Conservation (phyloP, 805 yeast genomes). For the Starmerella sp. region DNA sequence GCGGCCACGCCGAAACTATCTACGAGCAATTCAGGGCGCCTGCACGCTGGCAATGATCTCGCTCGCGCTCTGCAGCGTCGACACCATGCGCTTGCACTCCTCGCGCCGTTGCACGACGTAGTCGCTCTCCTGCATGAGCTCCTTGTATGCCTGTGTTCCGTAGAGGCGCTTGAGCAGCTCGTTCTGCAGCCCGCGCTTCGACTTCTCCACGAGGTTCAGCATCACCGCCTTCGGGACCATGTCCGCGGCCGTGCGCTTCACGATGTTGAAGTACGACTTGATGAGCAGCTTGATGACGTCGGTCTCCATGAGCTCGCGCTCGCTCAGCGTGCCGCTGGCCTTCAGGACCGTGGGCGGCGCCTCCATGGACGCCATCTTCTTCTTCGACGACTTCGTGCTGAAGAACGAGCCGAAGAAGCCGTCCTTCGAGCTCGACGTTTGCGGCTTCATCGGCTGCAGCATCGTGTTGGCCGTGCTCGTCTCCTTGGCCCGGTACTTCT, state of each 20-base stretch:
- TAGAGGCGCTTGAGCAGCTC: slow-evolving; percentile 80
- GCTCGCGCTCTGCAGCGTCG: slow-evolving; percentile 76
- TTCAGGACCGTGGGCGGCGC: slow-evolving; percentile 93
- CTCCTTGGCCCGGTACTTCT: slow-evolving; percentile 54
- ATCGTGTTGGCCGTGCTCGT: slow-evolving; percentile 71
- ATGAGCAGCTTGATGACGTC: slow-evolving; percentile 91
- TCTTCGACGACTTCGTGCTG: slow-evolving; percentile 71
- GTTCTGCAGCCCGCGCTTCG: slow-evolving; percentile 82
- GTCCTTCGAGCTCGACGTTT: slow-evolving; percentile 20
- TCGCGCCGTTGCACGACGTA: slow-evolving; percentile 84
- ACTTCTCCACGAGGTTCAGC: slow-evolving; percentile 75
- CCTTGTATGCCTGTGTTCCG: slow-evolving; percentile 54
- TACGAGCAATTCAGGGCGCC: not conserved
- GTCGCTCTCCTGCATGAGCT: slow-evolving; percentile 83
- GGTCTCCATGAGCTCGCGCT: slow-evolving; percentile 91
- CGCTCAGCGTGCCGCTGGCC: slow-evolving; percentile 87
- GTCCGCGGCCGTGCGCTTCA: slow-evolving; percentile 86
- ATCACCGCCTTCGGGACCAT: slow-evolving; percentile 90
- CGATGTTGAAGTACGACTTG: slow-evolving; percentile 81
- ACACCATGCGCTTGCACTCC: slow-evolving; percentile 93
- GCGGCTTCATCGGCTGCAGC: slow-evolving; percentile 55
- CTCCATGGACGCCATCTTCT: slow-evolving; percentile 89
- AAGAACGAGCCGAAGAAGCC: slow-evolving; percentile 96
- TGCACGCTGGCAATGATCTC: slow-evolving; percentile 51
- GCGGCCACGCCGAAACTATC: no score